phyloP scores from a whole-genome alignment of 495 filamentous ascomycete species.

The Poronia punctata region DNA sequence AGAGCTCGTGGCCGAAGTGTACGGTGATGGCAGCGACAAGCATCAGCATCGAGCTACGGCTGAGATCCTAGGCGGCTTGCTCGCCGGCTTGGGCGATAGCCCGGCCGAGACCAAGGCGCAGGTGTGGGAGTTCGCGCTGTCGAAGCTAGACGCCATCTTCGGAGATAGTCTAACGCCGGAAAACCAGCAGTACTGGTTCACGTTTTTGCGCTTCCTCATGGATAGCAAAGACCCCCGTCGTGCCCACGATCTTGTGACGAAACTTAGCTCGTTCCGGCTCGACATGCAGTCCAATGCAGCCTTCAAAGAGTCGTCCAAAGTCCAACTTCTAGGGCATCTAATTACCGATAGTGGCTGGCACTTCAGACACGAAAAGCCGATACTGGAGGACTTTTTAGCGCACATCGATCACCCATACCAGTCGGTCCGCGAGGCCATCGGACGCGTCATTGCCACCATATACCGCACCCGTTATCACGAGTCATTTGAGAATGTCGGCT shows the following conservation, averaged over 20 bases:
- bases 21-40: conserved; percentile 90
- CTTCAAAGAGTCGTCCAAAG: conserved; percentile 98
- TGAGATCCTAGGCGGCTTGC: conserved; percentile 83
- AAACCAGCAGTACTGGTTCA: conserved; percentile 89
- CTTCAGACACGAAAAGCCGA: conserved; percentile 84
- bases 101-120: conserved; percentile 58
- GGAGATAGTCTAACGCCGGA: conserved; percentile 88
- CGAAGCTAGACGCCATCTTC: conserved; percentile 79
- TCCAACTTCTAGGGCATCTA: conserved; percentile 82
- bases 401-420: conserved; percentile 98
- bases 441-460: conserved; percentile 76
- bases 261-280: conserved; percentile 75
- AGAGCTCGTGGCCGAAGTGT: conserved; percentile 64
- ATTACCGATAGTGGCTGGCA: conserved; percentile 92
- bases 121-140: conserved; percentile 86
- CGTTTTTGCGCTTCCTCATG: conserved; percentile 80
- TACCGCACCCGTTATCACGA: conserved; percentile 89
- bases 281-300: conserved; percentile 95
- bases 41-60: conserved; percentile 95
- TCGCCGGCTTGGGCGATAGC: conserved; percentile 67
- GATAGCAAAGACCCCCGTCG: conserved; percentile 76
- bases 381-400: conserved; percentile 77
- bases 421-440: conserved; percentile 90
- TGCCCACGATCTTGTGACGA: conserved; percentile 77
- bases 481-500: conserved; percentile 70